Evolutionary conservation across 2,329 filamentous ascomycete genomes (phyloP), one percentile per base, ranked within the genome.

Genomic region (Fusarium concolor): DNA sequence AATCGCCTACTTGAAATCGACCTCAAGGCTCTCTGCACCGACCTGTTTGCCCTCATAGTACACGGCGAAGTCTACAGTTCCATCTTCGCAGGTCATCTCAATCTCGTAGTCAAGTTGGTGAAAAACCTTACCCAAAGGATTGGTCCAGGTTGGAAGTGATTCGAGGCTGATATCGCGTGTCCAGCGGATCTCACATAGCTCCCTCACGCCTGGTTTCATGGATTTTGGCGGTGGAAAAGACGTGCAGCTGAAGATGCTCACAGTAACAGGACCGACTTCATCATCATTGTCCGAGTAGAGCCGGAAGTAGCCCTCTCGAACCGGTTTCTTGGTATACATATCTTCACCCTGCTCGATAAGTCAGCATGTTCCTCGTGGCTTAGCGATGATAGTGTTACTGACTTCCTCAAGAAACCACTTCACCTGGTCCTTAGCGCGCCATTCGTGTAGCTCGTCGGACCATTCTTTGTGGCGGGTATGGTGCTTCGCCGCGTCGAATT

Each of bases 401-500:
- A 74, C 72, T 51, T 70, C 46, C 10, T 39, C 22, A 6, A 78
- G 31, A 39, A 78, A 79, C 77, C 76, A 79, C 0, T 56, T 2
- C 47, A 75, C 71, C 29, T 79, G 76, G 9, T 71, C 37, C 0
- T 1, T 0, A 0, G 66, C 75, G 0, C 2, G 4, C 15, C 56
- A 75, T 0, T 15, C 2, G 0, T 57, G 45, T 0, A 55, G 2
- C 0, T 52, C 0, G 0, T 63, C 17, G 6, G 22, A 42, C 71
- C 71, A 78, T 0, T 1, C 3, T 15, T 49, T 73, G 24, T 77
- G 70, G 0, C 14, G 8, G 0, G 2, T 0, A 0, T 24, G 29
- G 7, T 77, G 73, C 2, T 47, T 26, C 0, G 8, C 4, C 0
- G 14, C 9, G 1, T 67, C 11, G 26, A 67, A 78, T 0, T 10